Base-by-base conservation (phyloP, 345 rosid species). In the Boechera stricta region DNA sequence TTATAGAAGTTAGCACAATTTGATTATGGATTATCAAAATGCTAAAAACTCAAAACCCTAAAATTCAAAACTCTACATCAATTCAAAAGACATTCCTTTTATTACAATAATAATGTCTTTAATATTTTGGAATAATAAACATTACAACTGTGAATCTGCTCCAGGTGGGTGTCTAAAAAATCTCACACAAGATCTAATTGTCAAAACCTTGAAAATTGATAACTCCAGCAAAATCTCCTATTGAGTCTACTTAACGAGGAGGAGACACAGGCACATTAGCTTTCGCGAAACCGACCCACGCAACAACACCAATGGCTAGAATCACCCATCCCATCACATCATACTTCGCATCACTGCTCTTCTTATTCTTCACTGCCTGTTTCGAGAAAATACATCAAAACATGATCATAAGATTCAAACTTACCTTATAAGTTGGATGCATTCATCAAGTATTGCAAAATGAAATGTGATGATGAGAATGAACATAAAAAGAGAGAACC, bases 251-350 rank as follows among this genome's bases (percentile, higher is more conserved):
- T 75, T 67, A 75, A 29, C 48, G 76, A 29, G 79, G 69, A 69
- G 79, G 51, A 69, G 71, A 41, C 0, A 51, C 36, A 63, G 94
- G 94, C 84, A 85, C 24, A 10, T 88, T 88, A 55, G 90, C 85
- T 83, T 91, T 94, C 1, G 97, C 87, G 54, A 90, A 86, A 29
- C 97, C 93, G 3, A 92, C 81, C 92, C 93, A 92, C 0, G 93
- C 88, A 44, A 94, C 90, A 69, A 92, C 65, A 16, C 98, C 97
- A 10, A 89, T 87, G 16, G 90, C 97, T 28, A 94, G 89, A 81
- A 92, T 88, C 47, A 92, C 82, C 97, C 97, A 90, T 44, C 97
- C 97, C 49, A 83, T 80, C 70, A 89, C 79, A 79, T 94, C 97
- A 31, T 94, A 94, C 77, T 77, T 90, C 59, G 85, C 66, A 82